phyloP scores from a whole-genome alignment of 129 eudicot genomes.

The Chrysanthemum seticuspe region DNA sequence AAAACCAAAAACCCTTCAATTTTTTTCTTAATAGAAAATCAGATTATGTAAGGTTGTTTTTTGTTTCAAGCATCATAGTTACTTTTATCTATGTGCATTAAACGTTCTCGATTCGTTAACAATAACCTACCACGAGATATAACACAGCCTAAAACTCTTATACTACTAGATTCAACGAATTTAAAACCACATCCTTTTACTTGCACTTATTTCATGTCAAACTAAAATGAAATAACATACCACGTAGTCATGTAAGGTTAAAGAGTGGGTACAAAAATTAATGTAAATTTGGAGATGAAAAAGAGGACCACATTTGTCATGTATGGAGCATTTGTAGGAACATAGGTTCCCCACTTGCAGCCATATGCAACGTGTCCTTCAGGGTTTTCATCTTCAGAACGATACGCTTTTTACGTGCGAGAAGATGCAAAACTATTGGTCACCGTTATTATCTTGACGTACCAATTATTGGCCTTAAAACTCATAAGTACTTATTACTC shows the following conservation, averaged over 20 bases:
- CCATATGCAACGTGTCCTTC: slow-evolving; percentile 18
- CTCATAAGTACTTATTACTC: too few species aligned
- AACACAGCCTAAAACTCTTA: background rate
- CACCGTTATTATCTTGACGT: background rate
- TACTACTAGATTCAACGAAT: background rate
- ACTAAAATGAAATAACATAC: background rate
- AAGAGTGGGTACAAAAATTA: background rate
- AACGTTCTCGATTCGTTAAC: too few species aligned
- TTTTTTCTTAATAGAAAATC: too few species aligned
- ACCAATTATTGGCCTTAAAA: background rate
- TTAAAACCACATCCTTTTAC: background rate
- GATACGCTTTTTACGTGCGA: background rate
- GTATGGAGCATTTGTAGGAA: slow-evolving; percentile 17
- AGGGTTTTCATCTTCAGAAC: slow-evolving; percentile 11
- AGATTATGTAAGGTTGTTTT: too few species aligned
- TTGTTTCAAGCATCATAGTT: too few species aligned
- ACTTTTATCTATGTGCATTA: too few species aligned
- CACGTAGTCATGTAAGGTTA: background rate
- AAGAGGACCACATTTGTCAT: slow-evolving; percentile 20
- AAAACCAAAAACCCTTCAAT: too few species aligned
- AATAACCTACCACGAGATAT: too few species aligned
- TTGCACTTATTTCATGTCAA: background rate
- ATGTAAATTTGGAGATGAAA: background rate
- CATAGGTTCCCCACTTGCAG: background rate
- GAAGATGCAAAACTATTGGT: background rate